phyloP scores from a whole-genome alignment of 2,329 filamentous ascomycete species.

The Alternaria tenuissima region DNA sequence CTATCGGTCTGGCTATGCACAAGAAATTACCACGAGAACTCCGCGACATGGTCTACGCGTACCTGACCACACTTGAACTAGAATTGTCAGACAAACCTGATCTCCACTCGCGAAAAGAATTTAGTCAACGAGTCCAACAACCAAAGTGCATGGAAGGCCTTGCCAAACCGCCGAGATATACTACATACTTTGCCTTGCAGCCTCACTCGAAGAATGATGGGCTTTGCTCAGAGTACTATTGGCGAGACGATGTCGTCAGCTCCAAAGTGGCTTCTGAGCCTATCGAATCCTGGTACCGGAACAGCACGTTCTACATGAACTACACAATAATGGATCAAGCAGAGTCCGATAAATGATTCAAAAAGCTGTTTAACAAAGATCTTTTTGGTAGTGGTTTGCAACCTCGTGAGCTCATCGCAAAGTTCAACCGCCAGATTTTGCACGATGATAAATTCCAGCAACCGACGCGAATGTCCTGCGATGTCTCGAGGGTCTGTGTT shows the following conservation, averaged over 20 bases:
- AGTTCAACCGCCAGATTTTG: background rate
- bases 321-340: background rate
- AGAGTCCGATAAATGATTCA: background rate
- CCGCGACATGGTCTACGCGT: slow-evolving; percentile 2
- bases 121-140: background rate
- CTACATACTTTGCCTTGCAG: background rate
- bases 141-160: background rate
- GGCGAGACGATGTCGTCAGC: slow-evolving; percentile 1
- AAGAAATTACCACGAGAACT: slow-evolving; percentile 2
- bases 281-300: background rate
- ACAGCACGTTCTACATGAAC: background rate
- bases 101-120: background rate
- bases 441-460: background rate
- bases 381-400: background rate
- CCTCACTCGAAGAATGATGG: background rate
- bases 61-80: background rate
- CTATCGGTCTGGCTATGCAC: background rate
- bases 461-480: background rate
- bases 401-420: background rate
- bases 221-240: background rate
- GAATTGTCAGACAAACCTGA: background rate
- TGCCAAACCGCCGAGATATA: background rate
- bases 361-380: background rate
- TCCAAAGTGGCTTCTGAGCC: background rate
- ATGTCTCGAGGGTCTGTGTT: background rate